Percentiles rank a stretch among this genome's conserved stretches.
Conservation (phyloP, 352 stramenopile genomes). For the Hyaloperonospora arabidopsidis region DNA sequence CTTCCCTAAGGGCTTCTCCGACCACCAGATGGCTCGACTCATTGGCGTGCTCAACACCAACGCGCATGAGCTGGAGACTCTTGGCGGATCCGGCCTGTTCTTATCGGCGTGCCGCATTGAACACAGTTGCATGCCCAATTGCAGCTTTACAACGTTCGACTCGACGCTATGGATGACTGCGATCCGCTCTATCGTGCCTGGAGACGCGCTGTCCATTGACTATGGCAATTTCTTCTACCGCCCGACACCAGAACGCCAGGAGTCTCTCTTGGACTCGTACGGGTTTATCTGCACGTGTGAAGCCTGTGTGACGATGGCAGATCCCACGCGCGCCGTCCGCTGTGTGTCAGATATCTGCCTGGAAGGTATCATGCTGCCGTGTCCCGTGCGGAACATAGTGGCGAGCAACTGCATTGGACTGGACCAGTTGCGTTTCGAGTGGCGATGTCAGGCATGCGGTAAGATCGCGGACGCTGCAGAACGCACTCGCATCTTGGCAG, state of each 20-base stretch:
- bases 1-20: constrained; percentile 44
- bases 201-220: constrained; percentile 67
- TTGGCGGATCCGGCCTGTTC: constrained; percentile 64
- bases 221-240: constrained; percentile 78
- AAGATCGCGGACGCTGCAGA: constrained; percentile 30
- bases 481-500: constrained; percentile 28
- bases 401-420: constrained; percentile 22
- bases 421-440: constrained; percentile 46
- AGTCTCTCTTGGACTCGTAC: constrained; percentile 53
- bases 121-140: constrained; percentile 65
- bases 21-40: constrained; percentile 52
- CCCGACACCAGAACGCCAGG: constrained; percentile 47
- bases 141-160: constrained; percentile 67
- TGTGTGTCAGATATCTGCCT: constrained; percentile 32
- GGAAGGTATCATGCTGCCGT: constrained; percentile 41
- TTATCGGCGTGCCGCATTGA: constrained; percentile 66
- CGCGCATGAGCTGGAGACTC: constrained; percentile 64
- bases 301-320: constrained; percentile 38
- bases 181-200: constrained; percentile 50
- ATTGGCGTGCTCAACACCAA: constrained; percentile 74
- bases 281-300: constrained; percentile 59
- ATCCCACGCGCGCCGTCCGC: constrained; percentile 49
- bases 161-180: constrained; percentile 69
- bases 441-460: constrained; percentile 43
- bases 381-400: constrained; percentile 20